Percentiles rank a stretch among this genome's conserved stretches.
phyloP scores from a whole-genome alignment of 108 stramenopile species.

The Nitzschia palea region DNA sequence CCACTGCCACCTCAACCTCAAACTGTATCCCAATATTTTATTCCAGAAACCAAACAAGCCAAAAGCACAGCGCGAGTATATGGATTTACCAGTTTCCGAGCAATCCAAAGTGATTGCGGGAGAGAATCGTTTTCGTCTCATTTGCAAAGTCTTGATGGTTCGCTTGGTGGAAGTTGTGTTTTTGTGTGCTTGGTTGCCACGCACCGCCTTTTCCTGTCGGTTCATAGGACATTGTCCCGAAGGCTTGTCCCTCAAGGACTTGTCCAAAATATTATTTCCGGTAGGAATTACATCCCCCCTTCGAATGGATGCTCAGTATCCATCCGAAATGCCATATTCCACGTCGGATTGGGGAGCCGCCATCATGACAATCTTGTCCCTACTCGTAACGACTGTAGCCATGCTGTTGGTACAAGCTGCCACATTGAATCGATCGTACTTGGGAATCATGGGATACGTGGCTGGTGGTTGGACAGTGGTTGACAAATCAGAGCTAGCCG shows the following conservation, averaged over 20 bases:
- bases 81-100: conserved; percentile 68
- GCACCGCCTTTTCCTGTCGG: conserved; percentile 53
- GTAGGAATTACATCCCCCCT: conserved; percentile 53
- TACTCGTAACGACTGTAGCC: conserved; percentile 34
- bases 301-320: conserved; percentile 23
- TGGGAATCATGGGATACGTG: conserved; percentile 72
- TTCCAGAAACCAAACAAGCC: conserved; percentile 34
- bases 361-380: conserved; percentile 40
- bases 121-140: conserved; percentile 68
- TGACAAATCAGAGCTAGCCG: conserved; percentile 16
- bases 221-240: conserved; percentile 65
- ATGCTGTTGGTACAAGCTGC: conserved; percentile 59
- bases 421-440: conserved; percentile 63
- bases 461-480: conserved; percentile 69
- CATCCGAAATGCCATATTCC: conserved; percentile 36
- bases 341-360: conserved; percentile 39
- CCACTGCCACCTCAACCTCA: too few relatives aligned
- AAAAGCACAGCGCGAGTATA: conserved; percentile 25
- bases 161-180: conserved; percentile 57
- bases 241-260: conserved; percentile 43
- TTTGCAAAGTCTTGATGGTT: conserved; percentile 42
- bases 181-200: conserved; percentile 52
- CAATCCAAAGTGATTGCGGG: conserved; percentile 53
- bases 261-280: conserved; percentile 39
- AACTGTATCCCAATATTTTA: too few relatives aligned